Evolutionary conservation across 805 yeast genomes (phyloP).

Genomic region (Sugiyamaella lignohabitans): DNA sequence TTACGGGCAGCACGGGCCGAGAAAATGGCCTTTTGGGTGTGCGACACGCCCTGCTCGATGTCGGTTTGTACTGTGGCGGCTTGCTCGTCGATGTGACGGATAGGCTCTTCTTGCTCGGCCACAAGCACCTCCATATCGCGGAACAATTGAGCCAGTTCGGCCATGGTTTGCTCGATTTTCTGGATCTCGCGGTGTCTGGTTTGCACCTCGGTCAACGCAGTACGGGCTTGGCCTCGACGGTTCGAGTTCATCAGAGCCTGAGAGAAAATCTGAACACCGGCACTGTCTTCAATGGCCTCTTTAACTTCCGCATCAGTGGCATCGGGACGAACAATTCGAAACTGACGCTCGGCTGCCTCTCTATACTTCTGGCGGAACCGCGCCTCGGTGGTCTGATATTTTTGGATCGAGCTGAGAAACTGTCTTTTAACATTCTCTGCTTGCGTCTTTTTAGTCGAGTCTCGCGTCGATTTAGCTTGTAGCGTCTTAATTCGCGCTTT

Average conservation of each 20-base stretch:
- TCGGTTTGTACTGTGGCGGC: constrained; percentile 80
- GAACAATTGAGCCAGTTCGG: constrained; percentile 89
- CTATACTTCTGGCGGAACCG: constrained; percentile 77
- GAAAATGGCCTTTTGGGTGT: constrained; percentile 82
- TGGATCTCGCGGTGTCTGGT: constrained; percentile 91
- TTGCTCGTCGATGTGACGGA: constrained; percentile 75
- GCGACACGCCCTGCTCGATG: constrained; percentile 90
- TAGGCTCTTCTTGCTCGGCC: constrained; percentile 86
- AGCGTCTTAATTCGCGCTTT: constrained; percentile 71
- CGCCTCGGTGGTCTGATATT: constrained; percentile 79
- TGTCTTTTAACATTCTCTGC: constrained; percentile 82
- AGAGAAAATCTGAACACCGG: constrained; percentile 84
- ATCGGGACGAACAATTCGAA: constrained; percentile 54
- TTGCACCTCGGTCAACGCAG: constrained; percentile 93
- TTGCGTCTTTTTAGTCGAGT: constrained; percentile 79
- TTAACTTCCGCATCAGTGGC: constrained; percentile 71
- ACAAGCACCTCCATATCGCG: constrained; percentile 95
- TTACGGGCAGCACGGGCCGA: constrained; percentile 85
- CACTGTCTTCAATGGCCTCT: constrained; percentile 77
- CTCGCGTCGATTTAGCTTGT: constrained; percentile 48
- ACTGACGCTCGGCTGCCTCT: constrained; percentile 88
- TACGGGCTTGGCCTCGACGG: constrained; percentile 67
- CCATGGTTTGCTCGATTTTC: constrained; percentile 91
- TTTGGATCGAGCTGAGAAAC: constrained; percentile 80
- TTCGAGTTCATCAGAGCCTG: constrained; percentile 53